Conservation (phyloP, 164 flowering plant species). For the Euptelea pleiosperma region DNA sequence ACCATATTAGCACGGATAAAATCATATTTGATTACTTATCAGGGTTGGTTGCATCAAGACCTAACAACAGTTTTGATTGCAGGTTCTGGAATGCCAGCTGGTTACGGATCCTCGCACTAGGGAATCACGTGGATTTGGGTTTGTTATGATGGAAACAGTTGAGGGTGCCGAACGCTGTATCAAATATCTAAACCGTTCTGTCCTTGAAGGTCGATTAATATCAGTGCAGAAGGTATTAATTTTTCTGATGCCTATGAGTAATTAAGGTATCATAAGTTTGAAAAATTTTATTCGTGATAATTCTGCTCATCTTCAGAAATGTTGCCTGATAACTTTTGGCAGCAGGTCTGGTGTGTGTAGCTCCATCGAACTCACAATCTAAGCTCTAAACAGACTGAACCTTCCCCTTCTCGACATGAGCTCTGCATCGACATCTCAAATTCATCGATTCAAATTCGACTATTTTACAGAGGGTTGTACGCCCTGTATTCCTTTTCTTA, state of each 20-base stretch:
- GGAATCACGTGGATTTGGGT: conserved; percentile 74
- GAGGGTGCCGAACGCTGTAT: conserved; percentile 62
- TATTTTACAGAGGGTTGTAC: conserved; percentile 47
- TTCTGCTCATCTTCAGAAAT: conserved; percentile 33
- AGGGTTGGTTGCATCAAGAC: background rate
- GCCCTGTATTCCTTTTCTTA: conserved; percentile 34
- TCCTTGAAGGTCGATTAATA: conserved; percentile 64
- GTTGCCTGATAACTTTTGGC: conserved; percentile 60
- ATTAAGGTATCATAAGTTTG: conserved; percentile 5
- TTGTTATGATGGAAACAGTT: conserved; percentile 59
- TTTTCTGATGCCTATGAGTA: background rate
- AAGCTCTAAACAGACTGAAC: conserved; percentile 50
- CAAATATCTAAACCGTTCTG: conserved; percentile 57
- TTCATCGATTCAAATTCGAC: conserved; percentile 44
- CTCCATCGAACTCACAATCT: conserved; percentile 59
- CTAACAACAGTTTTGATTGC: conserved; percentile 6
- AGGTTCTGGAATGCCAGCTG: conserved; percentile 61
- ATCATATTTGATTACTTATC: background rate
- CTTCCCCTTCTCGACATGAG: conserved; percentile 44
- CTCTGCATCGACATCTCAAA: conserved; percentile 56
- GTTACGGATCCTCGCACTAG: conserved; percentile 61
- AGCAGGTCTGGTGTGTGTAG: conserved; percentile 70
- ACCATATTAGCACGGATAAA: no score
- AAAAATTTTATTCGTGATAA: conserved; percentile 7
- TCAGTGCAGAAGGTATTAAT: conserved; percentile 57